Evolutionary conservation across 805 yeast species (phyloP), one percentile per base, ranked within the genome.

Genomic region (Ogataea ganodermae): DNA sequence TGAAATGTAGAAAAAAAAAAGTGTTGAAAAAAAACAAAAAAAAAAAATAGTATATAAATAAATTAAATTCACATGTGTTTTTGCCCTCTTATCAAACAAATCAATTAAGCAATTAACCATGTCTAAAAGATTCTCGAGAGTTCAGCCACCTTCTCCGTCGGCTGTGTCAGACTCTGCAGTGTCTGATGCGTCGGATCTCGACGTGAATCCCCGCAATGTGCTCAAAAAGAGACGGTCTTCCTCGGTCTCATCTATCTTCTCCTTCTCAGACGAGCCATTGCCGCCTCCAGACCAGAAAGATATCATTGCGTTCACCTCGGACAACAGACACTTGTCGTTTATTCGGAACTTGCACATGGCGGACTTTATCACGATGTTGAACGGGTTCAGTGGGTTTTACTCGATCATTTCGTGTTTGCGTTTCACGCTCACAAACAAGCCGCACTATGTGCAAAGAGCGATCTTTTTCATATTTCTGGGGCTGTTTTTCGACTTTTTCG

Each of bases 341-440:
- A 71, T 94, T 47, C 75, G 96, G 62, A 85, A 86, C 60, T 78
- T 94, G 55, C 98, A 94, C 67, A 75, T 92, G 82, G 99, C 99
- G 5, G 99, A 94, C 68, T 89, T 84, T 71, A 94, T 94, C 66
- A 94, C 99, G 3, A 78, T 91, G 73, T 74, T 94, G 66, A 94
- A 94, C 68, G 97, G 97, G 21, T 89, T 89, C 64, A 84, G 91
- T 41, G 99, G 98, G 0, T 91, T 94, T 65, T 89, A 89, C 64
- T 84, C 96, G 26, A 85, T 92, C 54, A 76, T 94, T 35, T 85
- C 95, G 36, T 88, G 96, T 67, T 71, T 89, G 52, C 77, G 96
- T 61, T 94, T 80, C 67, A 81, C 91, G 4, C 72, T 82, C 44
- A 86, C 92, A 2, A 83, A 81, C 12, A 74, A 81, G 56, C 69